A percentile compares a stretch with the other conserved stretches of the same genome.
phyloP scores from a whole-genome alignment of 257 asterid genomes.

The Nicotiana noctiflora region DNA sequence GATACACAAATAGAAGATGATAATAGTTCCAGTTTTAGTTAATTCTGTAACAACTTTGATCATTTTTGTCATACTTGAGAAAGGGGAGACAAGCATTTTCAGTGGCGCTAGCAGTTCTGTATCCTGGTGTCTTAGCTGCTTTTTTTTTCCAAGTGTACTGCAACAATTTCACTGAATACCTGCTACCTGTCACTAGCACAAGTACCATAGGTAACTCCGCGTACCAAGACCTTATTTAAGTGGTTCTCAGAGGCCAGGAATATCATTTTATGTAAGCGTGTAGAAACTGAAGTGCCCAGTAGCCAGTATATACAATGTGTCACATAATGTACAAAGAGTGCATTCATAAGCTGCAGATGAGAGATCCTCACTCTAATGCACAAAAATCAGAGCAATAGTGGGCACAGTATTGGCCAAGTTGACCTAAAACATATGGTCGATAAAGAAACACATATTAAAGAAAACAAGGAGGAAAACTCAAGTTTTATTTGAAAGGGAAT shows the following conservation, averaged over 20 bases:
- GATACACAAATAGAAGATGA: too few species aligned
- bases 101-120: background rate
- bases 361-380: background rate
- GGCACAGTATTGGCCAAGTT: background rate
- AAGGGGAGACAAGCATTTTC: background rate
- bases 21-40: too few species aligned
- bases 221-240: background rate
- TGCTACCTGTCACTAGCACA: too few species aligned
- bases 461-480: background rate
- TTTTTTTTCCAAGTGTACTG: too few species aligned
- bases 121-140: too few species aligned
- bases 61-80: background rate
- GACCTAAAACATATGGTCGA: background rate
- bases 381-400: background rate
- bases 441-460: background rate
- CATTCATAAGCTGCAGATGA: background rate
- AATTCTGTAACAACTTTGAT: background rate
- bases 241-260: background rate
- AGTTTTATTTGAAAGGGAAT: conserved; percentile 5
- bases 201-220: background rate
- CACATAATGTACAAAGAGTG: background rate
- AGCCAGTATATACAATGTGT: background rate
- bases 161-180: too few species aligned
- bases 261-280: background rate
- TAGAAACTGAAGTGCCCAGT: background rate